These are phyloP conservation scores for Letharia columbiana DNA, from an alignment of 495 filamentous ascomycete species.

Conservation along the genomic window DNA sequence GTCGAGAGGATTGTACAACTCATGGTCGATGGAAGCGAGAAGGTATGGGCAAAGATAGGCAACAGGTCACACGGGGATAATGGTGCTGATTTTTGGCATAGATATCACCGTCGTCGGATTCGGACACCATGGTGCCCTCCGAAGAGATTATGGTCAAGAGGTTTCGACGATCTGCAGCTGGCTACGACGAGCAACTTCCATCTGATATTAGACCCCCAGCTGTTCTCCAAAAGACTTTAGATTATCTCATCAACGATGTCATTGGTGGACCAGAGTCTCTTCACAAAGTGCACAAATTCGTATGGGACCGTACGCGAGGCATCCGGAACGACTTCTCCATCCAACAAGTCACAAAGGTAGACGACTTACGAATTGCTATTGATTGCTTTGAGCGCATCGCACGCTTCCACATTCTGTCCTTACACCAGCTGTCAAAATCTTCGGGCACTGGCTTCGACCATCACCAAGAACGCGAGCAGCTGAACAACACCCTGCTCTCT, in stretches of 20 bases:
- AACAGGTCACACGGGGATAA: not conserved
- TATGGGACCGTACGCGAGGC: slow-evolving; percentile 89
- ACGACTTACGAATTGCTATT: slow-evolving; percentile 58
- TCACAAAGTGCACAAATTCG: slow-evolving; percentile 66
- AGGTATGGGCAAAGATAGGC: slow-evolving; percentile 32
- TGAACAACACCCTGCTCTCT: slow-evolving; percentile 78
- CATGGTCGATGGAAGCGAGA: slow-evolving; percentile 54
- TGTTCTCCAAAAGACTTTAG: slow-evolving; percentile 63
- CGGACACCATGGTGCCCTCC: slow-evolving; percentile 33
- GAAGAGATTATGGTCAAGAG: slow-evolving; percentile 72
- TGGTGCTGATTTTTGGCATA: slow-evolving; percentile 19
- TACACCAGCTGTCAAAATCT: slow-evolving; percentile 64
- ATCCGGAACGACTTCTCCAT: slow-evolving; percentile 93
- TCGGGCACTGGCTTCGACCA: slow-evolving; percentile 61
- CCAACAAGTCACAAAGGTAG: slow-evolving; percentile 62
- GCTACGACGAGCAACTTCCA: slow-evolving; percentile 81
- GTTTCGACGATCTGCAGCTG: slow-evolving; percentile 82
- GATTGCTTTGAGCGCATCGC: slow-evolving; percentile 83
- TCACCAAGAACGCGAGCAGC: slow-evolving; percentile 87
- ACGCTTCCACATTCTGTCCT: slow-evolving; percentile 79
- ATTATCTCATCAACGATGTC: slow-evolving; percentile 75
- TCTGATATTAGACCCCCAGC: slow-evolving; percentile 81
- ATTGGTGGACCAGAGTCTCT: slow-evolving; percentile 56
- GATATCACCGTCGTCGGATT: slow-evolving; percentile 25
- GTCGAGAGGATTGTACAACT: slow-evolving; percentile 66